Conservation (phyloP, 495 filamentous ascomycete species). For the Neurospora sp. region DNA sequence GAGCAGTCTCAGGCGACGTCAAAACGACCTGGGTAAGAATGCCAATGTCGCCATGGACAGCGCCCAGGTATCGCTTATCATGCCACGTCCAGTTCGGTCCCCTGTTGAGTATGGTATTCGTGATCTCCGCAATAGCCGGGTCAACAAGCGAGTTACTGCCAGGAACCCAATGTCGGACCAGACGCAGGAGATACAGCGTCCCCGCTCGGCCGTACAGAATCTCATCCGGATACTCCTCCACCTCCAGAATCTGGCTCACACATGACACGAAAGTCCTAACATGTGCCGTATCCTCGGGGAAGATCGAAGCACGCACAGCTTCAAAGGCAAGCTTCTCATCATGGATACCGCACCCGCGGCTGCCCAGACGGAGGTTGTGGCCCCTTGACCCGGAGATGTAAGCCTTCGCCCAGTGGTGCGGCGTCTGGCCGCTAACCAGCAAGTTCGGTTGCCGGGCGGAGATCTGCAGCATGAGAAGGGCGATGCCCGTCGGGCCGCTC, state of each 20-base stretch:
- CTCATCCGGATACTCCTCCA: constrained; percentile 33
- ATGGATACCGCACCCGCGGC: constrained; percentile 40
- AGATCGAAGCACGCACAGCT: constrained; percentile 39
- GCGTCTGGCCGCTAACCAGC: constrained; percentile 30
- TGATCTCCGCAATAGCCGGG: constrained; percentile 26
- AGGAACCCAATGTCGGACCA: constrained; percentile 24
- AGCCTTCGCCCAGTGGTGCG: constrained; percentile 37
- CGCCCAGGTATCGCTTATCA: constrained; percentile 48
- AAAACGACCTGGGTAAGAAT: constrained; percentile 56
- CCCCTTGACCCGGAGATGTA: constrained; percentile 37
- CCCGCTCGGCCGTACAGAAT: constrained; percentile 53
- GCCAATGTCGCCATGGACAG: constrained; percentile 51
- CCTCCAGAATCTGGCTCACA: constrained; percentile 24
- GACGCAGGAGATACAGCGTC: constrained; percentile 48
- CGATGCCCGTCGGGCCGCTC: constrained; percentile 49
- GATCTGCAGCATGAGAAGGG: constrained; percentile 47
- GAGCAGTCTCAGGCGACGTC: constrained; percentile 24
- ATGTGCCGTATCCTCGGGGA: constrained; percentile 30
- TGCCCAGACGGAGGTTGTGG: constrained; percentile 20
- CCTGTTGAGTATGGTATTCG: constrained; percentile 21
- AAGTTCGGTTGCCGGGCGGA: constrained; percentile 38
- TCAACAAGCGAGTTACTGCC: constrained; percentile 22
- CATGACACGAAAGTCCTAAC: constrained; percentile 34
- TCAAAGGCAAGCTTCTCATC: constrained; percentile 46
- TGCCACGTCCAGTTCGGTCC: constrained; percentile 48